Evolutionary conservation across 2,329 filamentous ascomycete genomes (phyloP), one percentile per base, ranked within the genome.

Genomic region (Pyrenophora tritici-repentis): DNA sequence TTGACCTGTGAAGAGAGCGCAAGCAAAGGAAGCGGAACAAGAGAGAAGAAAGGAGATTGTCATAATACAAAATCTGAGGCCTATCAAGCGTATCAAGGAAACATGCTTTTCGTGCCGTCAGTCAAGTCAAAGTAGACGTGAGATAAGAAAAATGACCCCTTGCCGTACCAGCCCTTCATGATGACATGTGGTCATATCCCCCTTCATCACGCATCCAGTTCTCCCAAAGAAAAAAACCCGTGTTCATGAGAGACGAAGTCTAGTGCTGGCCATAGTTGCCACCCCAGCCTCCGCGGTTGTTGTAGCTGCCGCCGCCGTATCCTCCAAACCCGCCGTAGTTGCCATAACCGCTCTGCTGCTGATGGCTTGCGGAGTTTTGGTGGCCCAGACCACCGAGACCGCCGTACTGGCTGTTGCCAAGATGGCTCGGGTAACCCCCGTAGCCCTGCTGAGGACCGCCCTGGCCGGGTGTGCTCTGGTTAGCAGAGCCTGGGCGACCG

Each of bases 401-500:
- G 35, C 81, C 83, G 63, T 83, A 81, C 47, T 79, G 75, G 55
- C 73, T 74, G 55, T 79, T 77, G 29, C 74, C 72, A 48, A 81
- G 61, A 45, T 81, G 78, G 50, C 75, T 73, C 24, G 81, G 80
- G 57, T 85, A 86, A 37, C 76, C 79, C 44, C 81, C 80, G 58
- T 83, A 85, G 38, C 77, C 79, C 66, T 82, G 81, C 66, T 85
- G 79, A 39, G 82, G 82, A 66, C 69, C 71, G 48, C 77, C 75
- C 63, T 82, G 80, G 37, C 79, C 78, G 33, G 77, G 79, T 18
- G 76, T 78, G 63, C 77, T 85, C 73, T 85, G 86, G 24, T 83
- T 81, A 6, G 84, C 83, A 32, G 84, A 86, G 35, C 82, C 83
- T 33, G 85, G 84, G 55, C 85, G 83, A 58, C 83, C 83, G 37